phyloP scores from a whole-genome alignment of 805 yeast species.

The Nakazawaea laoshanensis region DNA sequence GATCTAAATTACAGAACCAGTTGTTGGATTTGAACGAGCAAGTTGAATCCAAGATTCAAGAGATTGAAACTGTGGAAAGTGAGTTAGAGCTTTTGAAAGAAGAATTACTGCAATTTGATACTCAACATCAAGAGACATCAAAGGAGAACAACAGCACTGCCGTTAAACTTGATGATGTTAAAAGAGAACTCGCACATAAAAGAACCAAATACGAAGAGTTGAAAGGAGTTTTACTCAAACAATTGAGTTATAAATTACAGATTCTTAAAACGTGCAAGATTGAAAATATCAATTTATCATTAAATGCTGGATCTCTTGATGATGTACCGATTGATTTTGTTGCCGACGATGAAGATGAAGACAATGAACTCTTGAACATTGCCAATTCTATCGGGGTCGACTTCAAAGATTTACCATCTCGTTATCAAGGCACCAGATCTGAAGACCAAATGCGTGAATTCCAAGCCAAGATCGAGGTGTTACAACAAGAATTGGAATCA shows the following conservation, averaged over 20 bases:
- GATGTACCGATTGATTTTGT: slow-evolving; percentile 52
- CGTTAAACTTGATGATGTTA: slow-evolving; percentile 17
- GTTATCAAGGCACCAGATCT: slow-evolving; percentile 27
- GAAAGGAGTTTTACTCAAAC: slow-evolving; percentile 47
- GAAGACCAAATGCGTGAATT: slow-evolving; percentile 23
- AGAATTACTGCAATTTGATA: slow-evolving; percentile 26
- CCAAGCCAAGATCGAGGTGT: slow-evolving; percentile 26
- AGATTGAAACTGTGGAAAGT: slow-evolving; percentile 29
- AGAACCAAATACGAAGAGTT: slow-evolving; percentile 27
- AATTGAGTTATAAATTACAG: slow-evolving; percentile 47
- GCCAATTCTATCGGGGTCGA: slow-evolving; percentile 47
- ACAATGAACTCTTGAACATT: slow-evolving; percentile 18
- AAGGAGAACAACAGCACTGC: slow-evolving; percentile 1
- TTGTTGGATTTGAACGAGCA: slow-evolving; percentile 23
- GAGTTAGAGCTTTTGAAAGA: slow-evolving; percentile 29
- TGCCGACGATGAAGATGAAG: slow-evolving; percentile 24
- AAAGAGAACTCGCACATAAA: slow-evolving; percentile 21
- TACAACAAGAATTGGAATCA: slow-evolving; percentile 27
- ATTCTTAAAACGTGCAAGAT: slow-evolving; percentile 67
- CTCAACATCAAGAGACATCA: slow-evolving; percentile 1
- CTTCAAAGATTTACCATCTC: slow-evolving; percentile 35
- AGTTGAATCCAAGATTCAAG: slow-evolving; percentile 21
- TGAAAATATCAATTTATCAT: slow-evolving; percentile 58
- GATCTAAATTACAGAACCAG: slow-evolving; percentile 25
- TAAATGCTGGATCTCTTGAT: slow-evolving; percentile 51